phyloP scores from a whole-genome alignment of 108 stramenopile genomes.

The Nitzschia sp. region DNA sequence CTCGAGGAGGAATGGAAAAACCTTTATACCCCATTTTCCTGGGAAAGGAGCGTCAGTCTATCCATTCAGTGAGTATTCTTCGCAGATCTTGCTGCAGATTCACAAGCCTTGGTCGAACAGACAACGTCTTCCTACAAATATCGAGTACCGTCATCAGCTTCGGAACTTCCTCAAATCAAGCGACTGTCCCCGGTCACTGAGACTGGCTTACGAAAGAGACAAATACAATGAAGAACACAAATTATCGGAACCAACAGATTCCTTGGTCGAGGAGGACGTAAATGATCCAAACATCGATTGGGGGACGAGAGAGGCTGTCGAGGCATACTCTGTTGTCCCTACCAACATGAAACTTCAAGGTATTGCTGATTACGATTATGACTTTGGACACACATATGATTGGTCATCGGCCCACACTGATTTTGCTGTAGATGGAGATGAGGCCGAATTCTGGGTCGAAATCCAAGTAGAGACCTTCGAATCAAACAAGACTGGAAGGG shows the following conservation, averaged over 20 bases:
- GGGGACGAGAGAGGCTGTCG: neutral
- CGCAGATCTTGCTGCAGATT: neutral
- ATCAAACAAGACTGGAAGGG: neutral
- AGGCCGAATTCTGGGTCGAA: neutral
- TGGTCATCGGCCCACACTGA: neutral
- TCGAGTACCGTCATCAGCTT: neutral
- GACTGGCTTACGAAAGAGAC: neutral
- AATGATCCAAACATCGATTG: neutral
- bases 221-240: neutral
- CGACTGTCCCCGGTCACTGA: neutral
- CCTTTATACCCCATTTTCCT: neutral
- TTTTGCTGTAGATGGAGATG: neutral
- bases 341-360: neutral
- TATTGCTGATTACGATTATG: neutral
- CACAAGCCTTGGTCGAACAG: neutral
- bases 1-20: neutral
- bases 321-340: neutral
- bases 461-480: neutral
- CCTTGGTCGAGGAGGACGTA: neutral
- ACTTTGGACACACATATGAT: neutral
- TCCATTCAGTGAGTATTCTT: neutral
- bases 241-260: neutral
- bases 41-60: neutral
- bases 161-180: neutral
- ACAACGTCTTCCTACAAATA: neutral